Evolutionary conservation across 208 protist species (phyloP), one percentile per base, ranked within the genome.

Genomic region (Porcisia deanei): DNA sequence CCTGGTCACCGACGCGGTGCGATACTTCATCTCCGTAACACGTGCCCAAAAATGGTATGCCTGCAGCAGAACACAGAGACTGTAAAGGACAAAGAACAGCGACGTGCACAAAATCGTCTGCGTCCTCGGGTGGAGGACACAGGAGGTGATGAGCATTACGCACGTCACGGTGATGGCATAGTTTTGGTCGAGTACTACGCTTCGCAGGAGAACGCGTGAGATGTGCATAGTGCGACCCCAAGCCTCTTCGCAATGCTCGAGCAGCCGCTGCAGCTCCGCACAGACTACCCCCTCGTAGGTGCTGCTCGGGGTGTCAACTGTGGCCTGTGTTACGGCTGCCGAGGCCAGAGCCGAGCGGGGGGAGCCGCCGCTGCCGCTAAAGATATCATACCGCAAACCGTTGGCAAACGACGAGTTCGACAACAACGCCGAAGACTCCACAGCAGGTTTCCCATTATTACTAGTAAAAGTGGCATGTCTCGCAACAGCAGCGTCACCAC

Each of bases 31-130:
- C 79, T 97, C 93, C 30, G 89, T 95, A 47, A 92, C 79, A 25
- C 91, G 85, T 7, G 86, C 83, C 90, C 91, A 95, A 43, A 94
- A 86, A 49, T 95, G 76, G 65, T 92, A 94, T 4, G 86, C 82
- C 83, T 95, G 91, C 52, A 94, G 71, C 52, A 73, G 45, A 18
- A 87, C 84, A 70, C 82, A 93, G 14, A 89, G 34, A 20, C 83
- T 77, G 71, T 94, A 95, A 20, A 97, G 67, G 20, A 91, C 63
- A 30, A 87, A 73, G 81, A 94, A 91, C 9, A 97, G 45, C 4
- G 80, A 66, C 20, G 86, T 91, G 79, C 88, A 94, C 37, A 90
- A 43, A 10, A 94, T 75, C 20, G 86, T 90, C 52, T 88, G 80
- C 43, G 79, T 52, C 52, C 72, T 77, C 4, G 87, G 88, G 64